Conservation (phyloP, 2,329 filamentous ascomycete genomes). For the Metarhizium rileyi region DNA sequence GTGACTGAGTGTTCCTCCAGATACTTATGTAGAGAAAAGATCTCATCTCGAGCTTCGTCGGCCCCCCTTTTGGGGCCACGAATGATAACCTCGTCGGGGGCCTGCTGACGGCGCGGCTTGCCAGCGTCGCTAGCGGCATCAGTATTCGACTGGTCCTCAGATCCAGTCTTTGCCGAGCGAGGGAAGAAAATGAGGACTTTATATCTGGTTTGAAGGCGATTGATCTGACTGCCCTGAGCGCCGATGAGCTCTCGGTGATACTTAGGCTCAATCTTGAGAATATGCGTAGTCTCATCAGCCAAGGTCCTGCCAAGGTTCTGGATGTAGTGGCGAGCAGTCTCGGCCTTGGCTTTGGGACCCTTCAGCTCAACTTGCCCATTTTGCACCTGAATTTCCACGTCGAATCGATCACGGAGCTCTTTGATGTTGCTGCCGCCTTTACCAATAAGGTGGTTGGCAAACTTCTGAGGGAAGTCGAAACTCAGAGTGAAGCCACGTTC, state of each 20-base stretch:
- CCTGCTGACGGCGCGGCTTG: conserved; percentile 61
- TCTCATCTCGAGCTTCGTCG: conserved; percentile 83
- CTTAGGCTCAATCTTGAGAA: conserved; percentile 84
- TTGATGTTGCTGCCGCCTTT: conserved; percentile 58
- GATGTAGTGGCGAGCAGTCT: conserved; percentile 77
- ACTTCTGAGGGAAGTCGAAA: conserved; percentile 94
- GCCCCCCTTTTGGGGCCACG: conserved; percentile 89
- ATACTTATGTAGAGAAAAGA: conserved; percentile 81
- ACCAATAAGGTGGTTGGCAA: conserved; percentile 72
- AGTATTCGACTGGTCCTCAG: conserved; percentile 60
- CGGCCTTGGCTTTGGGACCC: conserved; percentile 89
- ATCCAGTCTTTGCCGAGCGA: conserved; percentile 45
- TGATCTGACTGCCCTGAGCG: conserved; percentile 76
- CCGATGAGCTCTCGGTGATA: conserved; percentile 94
- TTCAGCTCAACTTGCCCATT: conserved; percentile 94
- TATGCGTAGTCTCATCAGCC: conserved; percentile 82
- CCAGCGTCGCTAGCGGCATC: conserved; percentile 62
- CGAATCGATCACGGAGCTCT: conserved; percentile 56
- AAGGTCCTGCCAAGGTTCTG: conserved; percentile 67
- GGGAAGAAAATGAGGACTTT: conserved; percentile 95
- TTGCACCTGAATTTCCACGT: conserved; percentile 75
- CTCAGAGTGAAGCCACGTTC: conserved; percentile 78
- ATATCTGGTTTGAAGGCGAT: conserved; percentile 85
- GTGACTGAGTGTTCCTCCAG: conserved; percentile 78
- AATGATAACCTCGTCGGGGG: conserved; percentile 78